Evolutionary conservation across 2,329 filamentous ascomycete genomes (phyloP).

Genomic region (Tolypocladium tropicale): DNA sequence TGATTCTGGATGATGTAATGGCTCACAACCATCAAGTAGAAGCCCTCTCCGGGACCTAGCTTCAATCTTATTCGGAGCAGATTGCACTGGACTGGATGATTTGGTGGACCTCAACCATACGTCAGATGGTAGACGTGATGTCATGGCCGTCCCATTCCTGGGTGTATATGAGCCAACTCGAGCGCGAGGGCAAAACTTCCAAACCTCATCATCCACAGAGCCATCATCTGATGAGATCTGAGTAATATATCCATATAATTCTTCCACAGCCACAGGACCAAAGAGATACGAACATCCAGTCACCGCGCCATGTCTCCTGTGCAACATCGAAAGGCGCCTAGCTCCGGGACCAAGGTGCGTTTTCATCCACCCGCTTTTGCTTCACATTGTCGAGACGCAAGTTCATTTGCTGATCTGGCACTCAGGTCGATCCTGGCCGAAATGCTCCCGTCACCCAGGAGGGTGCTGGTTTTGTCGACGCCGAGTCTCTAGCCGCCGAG

Average conservation of each 20-base stretch:
- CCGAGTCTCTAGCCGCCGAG: slow-evolving; percentile 68
- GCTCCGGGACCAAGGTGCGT: slow-evolving; percentile 8
- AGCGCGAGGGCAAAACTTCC: not conserved
- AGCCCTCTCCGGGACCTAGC: not conserved
- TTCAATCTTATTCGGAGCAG: not conserved
- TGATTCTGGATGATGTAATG: not conserved
- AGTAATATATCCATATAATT: too few relatives aligned
- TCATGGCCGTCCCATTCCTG: not conserved
- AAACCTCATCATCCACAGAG: not conserved
- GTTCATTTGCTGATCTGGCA: not conserved
- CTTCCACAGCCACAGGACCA: not conserved
- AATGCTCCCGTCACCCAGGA: slow-evolving; percentile 46
- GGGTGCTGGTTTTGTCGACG: slow-evolving; percentile 49
- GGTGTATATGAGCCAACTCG: not conserved
- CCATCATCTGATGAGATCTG: not conserved
- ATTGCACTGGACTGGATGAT: not conserved
- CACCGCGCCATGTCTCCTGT: not conserved
- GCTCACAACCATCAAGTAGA: not conserved
- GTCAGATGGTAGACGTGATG: not conserved
- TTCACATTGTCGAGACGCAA: not conserved
- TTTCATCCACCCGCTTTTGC: not conserved
- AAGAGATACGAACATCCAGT: not conserved
- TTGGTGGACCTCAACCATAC: not conserved
- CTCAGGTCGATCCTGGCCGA: slow-evolving; percentile 34
- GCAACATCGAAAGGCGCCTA: slow-evolving; percentile 5